Percentiles rank a stretch among this genome's conserved stretches.
These are phyloP conservation scores for Rhizopus arrhizus DNA, from an alignment of 371 early-diverging fungal genomes.

Conservation along the genomic window DNA sequence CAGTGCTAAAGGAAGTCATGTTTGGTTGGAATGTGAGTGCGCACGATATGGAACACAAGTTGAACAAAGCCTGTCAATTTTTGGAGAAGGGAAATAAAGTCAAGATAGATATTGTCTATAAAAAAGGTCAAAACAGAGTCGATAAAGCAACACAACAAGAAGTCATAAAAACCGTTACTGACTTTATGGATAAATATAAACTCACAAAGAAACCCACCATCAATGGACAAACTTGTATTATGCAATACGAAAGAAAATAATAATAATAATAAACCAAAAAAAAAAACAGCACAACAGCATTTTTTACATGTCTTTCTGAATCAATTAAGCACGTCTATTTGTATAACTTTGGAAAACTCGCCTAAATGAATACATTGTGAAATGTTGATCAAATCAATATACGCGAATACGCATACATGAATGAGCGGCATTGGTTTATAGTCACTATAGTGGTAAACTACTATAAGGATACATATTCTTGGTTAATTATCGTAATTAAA, in stretches of 20 bases:
- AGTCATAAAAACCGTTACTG: slow-evolving; percentile 24
- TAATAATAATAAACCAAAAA: background rate
- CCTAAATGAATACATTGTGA: too few species aligned
- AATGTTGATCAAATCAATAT: too few species aligned
- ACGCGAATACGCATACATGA: too few species aligned
- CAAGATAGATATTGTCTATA: slow-evolving; percentile 58
- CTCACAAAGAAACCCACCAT: slow-evolving; percentile 33
- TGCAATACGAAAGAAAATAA: slow-evolving; percentile 44
- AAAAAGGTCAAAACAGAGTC: slow-evolving; percentile 45
- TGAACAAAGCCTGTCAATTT: slow-evolving; percentile 53
- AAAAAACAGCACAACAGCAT: too few species aligned
- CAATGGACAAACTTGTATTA: slow-evolving; percentile 34
- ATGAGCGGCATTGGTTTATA: too few species aligned
- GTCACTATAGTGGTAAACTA: too few species aligned
- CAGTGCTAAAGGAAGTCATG: slow-evolving; percentile 54
- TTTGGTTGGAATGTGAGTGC: slow-evolving; percentile 63
- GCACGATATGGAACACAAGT: slow-evolving; percentile 63
- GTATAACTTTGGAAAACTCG: too few species aligned
- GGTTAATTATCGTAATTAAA: too few species aligned
- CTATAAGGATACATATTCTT: too few species aligned
- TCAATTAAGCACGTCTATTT: too few species aligned
- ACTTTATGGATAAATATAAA: slow-evolving; percentile 35
- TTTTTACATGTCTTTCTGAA: too few species aligned
- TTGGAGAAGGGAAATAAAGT: slow-evolving; percentile 63
- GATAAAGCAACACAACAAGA: slow-evolving; percentile 27